Percentiles rank a stretch among this genome's conserved stretches.
These are phyloP conservation scores for Linderniella brevidens DNA, from an alignment of 257 asterid genomes.

Conservation along the genomic window DNA sequence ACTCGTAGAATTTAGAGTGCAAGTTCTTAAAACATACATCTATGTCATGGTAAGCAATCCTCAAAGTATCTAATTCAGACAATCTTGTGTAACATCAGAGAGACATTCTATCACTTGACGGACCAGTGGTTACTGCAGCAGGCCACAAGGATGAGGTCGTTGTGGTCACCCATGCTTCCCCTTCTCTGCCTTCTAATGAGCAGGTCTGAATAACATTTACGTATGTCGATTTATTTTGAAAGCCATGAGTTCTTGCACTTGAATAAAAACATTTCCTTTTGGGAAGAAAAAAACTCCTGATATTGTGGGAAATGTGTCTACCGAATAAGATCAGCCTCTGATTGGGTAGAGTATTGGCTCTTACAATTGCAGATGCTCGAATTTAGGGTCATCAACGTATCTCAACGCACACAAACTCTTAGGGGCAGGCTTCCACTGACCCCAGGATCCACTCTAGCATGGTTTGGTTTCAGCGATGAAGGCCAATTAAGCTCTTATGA, in stretches of 20 bases:
- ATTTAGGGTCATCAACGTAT: constrained; percentile 52
- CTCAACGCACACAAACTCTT: constrained; percentile 30
- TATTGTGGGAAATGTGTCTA: not conserved
- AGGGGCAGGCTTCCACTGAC: constrained; percentile 78
- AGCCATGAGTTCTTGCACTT: constrained; percentile 6
- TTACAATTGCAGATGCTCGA: constrained; percentile 64
- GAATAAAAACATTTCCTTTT: not conserved
- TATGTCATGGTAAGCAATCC: no score
- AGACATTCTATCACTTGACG: constrained; percentile 61
- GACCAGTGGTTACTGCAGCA: constrained; percentile 87
- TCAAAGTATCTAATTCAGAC: not conserved
- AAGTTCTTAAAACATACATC: not conserved
- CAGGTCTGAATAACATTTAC: constrained; percentile 29
- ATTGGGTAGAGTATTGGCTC: not conserved
- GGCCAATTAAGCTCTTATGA: constrained; percentile 85
- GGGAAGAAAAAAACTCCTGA: no score
- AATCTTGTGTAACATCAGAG: constrained; percentile 27
- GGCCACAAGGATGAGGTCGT: constrained; percentile 84
- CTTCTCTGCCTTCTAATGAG: constrained; percentile 75
- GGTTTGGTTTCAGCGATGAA: constrained; percentile 96
- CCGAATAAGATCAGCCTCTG: not conserved
- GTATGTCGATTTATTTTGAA: no score
- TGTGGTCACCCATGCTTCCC: constrained; percentile 64
- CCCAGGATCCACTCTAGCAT: constrained; percentile 72
- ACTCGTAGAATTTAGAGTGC: no score